These are phyloP conservation scores for Colletotrichum lini DNA, from an alignment of 2,329 filamentous ascomycete species.

Conservation along the genomic window DNA sequence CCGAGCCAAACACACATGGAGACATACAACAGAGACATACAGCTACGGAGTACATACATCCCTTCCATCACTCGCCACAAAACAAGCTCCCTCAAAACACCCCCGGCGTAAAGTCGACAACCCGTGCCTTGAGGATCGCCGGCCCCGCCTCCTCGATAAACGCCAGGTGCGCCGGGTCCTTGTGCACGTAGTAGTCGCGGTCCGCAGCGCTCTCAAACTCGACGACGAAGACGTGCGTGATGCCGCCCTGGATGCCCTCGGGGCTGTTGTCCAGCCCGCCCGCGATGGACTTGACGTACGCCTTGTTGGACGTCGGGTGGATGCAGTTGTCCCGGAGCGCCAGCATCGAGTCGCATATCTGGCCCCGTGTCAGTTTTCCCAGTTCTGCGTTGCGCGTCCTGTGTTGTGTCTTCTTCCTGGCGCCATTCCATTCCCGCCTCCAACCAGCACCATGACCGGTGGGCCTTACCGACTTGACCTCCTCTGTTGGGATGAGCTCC, in stretches of 20 bases:
- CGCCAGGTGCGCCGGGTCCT: conserved; percentile 74
- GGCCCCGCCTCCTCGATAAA: conserved; percentile 68
- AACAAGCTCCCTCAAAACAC: conserved; percentile 45
- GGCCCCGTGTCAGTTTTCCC: neutral
- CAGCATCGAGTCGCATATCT: conserved; percentile 56
- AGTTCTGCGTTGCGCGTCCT: neutral
- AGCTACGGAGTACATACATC: neutral
- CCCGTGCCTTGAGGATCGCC: conserved; percentile 67
- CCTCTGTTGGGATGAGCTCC: conserved; percentile 59
- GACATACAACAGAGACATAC: no score
- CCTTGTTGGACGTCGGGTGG: conserved; percentile 69
- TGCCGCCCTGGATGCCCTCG: conserved; percentile 72
- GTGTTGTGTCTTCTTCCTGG: neutral
- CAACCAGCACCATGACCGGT: neutral
- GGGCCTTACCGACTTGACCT: conserved; percentile 68
- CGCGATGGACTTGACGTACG: conserved; percentile 71
- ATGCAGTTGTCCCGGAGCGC: conserved; percentile 72
- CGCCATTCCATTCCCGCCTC: neutral
- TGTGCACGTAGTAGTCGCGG: conserved; percentile 76
- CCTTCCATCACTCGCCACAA: neutral
- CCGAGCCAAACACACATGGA: no score
- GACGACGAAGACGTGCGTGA: conserved; percentile 78
- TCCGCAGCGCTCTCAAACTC: conserved; percentile 76
- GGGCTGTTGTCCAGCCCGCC: conserved; percentile 75
- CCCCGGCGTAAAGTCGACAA: conserved; percentile 73